These are phyloP conservation scores for Nitzschia sp. DNA, from an alignment of 108 stramenopile species.

Conservation along the genomic window DNA sequence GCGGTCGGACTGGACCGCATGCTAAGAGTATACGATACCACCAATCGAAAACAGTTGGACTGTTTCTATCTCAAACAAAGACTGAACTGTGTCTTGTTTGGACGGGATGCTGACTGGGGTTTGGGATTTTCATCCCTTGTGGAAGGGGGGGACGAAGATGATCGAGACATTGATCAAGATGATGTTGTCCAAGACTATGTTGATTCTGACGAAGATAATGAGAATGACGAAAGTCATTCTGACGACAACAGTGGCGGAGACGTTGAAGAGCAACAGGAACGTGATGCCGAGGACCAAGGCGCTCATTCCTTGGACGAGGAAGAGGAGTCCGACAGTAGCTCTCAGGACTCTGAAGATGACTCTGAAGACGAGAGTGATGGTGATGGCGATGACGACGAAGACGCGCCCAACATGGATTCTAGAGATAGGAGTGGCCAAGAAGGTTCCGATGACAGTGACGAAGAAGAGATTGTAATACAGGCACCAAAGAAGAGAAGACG, in stretches of 20 bases:
- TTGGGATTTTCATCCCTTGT: slow-evolving; percentile 12
- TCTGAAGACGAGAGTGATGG: neutral
- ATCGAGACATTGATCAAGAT: slow-evolving; percentile 52
- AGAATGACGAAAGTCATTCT: slow-evolving; percentile 31
- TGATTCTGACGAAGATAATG: slow-evolving; percentile 57
- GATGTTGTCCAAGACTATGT: slow-evolving; percentile 68
- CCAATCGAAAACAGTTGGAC: slow-evolving; percentile 52
- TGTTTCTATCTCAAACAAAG: slow-evolving; percentile 87
- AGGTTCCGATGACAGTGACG: slow-evolving; percentile 6
- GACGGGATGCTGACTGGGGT: slow-evolving; percentile 26
- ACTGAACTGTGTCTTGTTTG: slow-evolving; percentile 77
- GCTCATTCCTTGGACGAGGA: slow-evolving; percentile 25
- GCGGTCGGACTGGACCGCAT: slow-evolving; percentile 85
- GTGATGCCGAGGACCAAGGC: slow-evolving; percentile 29
- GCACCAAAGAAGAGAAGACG: slow-evolving; percentile 11
- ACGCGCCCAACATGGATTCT: neutral
- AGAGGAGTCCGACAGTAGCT: neutral
- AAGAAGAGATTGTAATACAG: slow-evolving; percentile 9
- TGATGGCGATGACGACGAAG: neutral
- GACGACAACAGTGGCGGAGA: neutral
- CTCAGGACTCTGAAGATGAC: neutral
- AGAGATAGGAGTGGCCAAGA: neutral
- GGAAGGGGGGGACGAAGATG: slow-evolving; percentile 28
- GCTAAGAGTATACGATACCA: slow-evolving; percentile 74
- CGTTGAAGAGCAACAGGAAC: slow-evolving; percentile 10